A percentile compares a stretch with the other conserved stretches of the same genome.
Conservation (phyloP, 108 stramenopile species). For the Skeletonema marinoi region DNA sequence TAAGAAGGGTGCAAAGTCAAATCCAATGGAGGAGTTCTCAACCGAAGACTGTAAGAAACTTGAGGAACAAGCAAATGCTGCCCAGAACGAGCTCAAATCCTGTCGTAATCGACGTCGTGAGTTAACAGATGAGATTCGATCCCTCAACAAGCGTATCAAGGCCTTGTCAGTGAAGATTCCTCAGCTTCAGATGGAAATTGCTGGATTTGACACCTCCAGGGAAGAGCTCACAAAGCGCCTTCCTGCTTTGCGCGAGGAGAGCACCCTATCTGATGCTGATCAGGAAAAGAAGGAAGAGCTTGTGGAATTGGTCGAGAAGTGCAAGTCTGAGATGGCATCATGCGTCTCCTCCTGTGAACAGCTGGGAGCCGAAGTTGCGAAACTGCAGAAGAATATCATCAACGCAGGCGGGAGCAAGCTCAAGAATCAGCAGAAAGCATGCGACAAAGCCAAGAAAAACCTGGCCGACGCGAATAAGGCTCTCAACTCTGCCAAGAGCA, state of each 20-base stretch:
- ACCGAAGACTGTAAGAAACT: slow-evolving; percentile 53
- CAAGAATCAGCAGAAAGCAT: slow-evolving; percentile 84
- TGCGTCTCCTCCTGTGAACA: slow-evolving; percentile 68
- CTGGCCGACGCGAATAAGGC: slow-evolving; percentile 69
- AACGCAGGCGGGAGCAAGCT: slow-evolving; percentile 90
- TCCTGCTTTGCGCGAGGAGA: slow-evolving; percentile 72
- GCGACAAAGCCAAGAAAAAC: slow-evolving; percentile 64
- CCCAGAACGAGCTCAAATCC: slow-evolving; percentile 54
- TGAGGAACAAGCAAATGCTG: slow-evolving; percentile 60
- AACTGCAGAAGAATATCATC: slow-evolving; percentile 85
- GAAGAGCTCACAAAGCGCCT: slow-evolving; percentile 80
- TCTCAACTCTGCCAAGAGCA: slow-evolving; percentile 76
- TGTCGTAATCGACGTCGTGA: slow-evolving; percentile 61
- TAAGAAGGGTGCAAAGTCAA: slow-evolving; percentile 29
- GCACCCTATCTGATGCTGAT: slow-evolving; percentile 74
- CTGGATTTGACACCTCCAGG: slow-evolving; percentile 81
- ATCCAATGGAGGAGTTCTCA: slow-evolving; percentile 38
- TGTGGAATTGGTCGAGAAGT: slow-evolving; percentile 55
- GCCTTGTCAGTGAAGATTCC: slow-evolving; percentile 71
- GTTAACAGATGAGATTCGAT: slow-evolving; percentile 69
- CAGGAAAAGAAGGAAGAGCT: slow-evolving; percentile 64
- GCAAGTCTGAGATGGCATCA: slow-evolving; percentile 77
- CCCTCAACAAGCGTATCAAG: slow-evolving; percentile 68
- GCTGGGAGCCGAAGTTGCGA: slow-evolving; percentile 76
- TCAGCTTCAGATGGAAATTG: slow-evolving; percentile 84